A percentile compares a stretch with the other conserved stretches of the same genome.
Conservation (phyloP, 2,329 filamentous ascomycete species). For the Penicillium sp. region DNA sequence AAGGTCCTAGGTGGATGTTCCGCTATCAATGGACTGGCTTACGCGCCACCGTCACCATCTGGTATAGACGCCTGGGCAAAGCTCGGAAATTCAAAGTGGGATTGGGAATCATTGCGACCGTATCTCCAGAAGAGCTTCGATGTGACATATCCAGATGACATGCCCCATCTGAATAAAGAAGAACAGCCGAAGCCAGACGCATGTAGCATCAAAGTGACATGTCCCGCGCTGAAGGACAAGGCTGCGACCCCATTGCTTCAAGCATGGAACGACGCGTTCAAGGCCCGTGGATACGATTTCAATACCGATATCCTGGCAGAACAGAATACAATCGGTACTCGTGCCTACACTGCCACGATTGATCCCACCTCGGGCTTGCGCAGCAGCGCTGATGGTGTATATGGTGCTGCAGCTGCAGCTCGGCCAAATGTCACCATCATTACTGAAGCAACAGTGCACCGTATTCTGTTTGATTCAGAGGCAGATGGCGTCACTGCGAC, state of each 20-base stretch:
- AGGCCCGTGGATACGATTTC: conserved; percentile 3
- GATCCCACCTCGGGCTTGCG: conserved; percentile 13
- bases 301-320: conserved; percentile 8
- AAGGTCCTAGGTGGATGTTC: conserved; percentile 27
- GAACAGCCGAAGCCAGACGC: background rate
- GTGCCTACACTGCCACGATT: conserved; percentile 11
- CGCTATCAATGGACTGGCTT: conserved; percentile 15
- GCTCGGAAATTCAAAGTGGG: conserved; percentile 23
- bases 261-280: conserved; percentile 17
- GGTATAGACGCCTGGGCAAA: conserved; percentile 30
- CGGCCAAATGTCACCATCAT: conserved; percentile 14
- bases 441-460: conserved; percentile 8
- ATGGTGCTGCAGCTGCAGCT: conserved; percentile 2
- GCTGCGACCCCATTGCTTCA: conserved; percentile 1
- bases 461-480: conserved; percentile 7
- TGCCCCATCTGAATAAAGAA: background rate
- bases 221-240: conserved; percentile 7
- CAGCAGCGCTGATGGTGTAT: conserved; percentile 14
- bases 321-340: conserved; percentile 7
- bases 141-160: background rate
- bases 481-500: background rate
- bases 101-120: conserved; percentile 13
- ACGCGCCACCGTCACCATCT: conserved; percentile 44
- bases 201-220: conserved; percentile 11
- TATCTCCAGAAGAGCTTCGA: conserved; percentile 14